A percentile compares a stretch with the other conserved stretches of the same genome.
phyloP scores from a whole-genome alignment of 2,329 filamentous ascomycete species.

The Pestalotiopsis sp. region DNA sequence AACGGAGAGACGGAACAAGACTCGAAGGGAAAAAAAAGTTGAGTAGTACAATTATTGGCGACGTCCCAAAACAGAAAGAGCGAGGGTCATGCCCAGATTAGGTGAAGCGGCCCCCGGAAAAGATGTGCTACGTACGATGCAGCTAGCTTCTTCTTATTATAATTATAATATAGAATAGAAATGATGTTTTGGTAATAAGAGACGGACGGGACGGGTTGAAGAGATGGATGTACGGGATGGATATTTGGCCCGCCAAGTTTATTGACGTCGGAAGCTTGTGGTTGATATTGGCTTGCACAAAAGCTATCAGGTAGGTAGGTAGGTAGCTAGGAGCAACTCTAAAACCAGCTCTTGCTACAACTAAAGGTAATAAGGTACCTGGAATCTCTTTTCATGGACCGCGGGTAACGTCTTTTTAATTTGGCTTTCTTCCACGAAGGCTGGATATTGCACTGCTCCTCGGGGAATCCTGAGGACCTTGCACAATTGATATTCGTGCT shows the following conservation, averaged over 20 bases:
- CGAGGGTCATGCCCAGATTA: conserved; percentile 13
- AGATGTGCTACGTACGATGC: neutral
- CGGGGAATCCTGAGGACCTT: neutral
- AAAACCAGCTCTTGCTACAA: neutral
- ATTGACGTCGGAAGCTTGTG: too few species aligned
- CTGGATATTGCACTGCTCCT: neutral
- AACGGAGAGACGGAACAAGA: neutral
- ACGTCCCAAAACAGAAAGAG: conserved; percentile 1
- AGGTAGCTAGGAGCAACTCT: neutral
- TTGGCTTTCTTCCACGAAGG: neutral
- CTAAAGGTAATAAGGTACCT: neutral
- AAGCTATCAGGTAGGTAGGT: neutral
- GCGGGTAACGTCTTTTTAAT: neutral
- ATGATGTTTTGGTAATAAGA: too few species aligned
- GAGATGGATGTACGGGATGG: too few species aligned
- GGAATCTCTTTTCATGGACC: too few species aligned
- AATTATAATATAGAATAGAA: too few species aligned
- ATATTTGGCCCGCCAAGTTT: too few species aligned
- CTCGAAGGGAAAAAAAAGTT: neutral
- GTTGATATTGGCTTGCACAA: neutral
- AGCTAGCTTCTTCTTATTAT: too few species aligned
- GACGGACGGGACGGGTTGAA: too few species aligned
- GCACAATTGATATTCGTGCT: neutral
- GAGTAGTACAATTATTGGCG: neutral
- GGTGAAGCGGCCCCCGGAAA: conserved; percentile 8